Conservation (phyloP, 805 yeast species). For the Candida multigemmis region DNA sequence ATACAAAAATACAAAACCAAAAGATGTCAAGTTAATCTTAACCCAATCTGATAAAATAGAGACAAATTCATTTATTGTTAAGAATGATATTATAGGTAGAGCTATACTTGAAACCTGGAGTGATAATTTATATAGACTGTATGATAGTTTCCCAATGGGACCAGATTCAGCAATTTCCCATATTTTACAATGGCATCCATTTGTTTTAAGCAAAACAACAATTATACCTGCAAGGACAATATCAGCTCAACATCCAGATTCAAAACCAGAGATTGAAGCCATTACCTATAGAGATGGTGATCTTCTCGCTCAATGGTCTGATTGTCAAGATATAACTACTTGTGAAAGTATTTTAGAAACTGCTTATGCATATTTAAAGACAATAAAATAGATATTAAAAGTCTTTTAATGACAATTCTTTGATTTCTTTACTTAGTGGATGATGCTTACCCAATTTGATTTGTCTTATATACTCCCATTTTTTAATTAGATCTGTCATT, state of each 20-base stretch:
- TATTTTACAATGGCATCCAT: conserved; percentile 92
- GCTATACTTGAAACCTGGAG: conserved; percentile 74
- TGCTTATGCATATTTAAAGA: conserved; percentile 7
- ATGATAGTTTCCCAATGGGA: conserved; percentile 48
- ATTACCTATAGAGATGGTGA: conserved; percentile 53
- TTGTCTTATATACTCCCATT: conserved; percentile 17
- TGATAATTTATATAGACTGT: conserved; percentile 62
- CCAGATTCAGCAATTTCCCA: conserved; percentile 75
- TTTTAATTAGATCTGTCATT: conserved; percentile 23
- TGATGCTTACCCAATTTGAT: conserved; percentile 5
- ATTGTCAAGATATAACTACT: conserved; percentile 39
- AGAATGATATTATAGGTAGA: conserved; percentile 55
- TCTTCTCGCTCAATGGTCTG: conserved; percentile 53
- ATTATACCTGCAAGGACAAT: conserved; percentile 48
- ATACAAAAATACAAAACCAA: conserved; percentile 48
- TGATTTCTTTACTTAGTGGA: conserved; percentile 4
- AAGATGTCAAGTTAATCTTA: conserved; percentile 48
- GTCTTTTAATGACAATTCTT: conserved; percentile 1
- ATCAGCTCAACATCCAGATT: conserved; percentile 16
- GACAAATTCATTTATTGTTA: conserved; percentile 63
- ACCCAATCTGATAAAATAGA: conserved; percentile 67
- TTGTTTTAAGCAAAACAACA: conserved; percentile 60
- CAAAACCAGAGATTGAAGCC: no score
- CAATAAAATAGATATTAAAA: conserved; percentile 2
- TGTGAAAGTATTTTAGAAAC: conserved; percentile 44